Conservation (phyloP, 306 rosid genomes). For the Trifolium dubium region DNA sequence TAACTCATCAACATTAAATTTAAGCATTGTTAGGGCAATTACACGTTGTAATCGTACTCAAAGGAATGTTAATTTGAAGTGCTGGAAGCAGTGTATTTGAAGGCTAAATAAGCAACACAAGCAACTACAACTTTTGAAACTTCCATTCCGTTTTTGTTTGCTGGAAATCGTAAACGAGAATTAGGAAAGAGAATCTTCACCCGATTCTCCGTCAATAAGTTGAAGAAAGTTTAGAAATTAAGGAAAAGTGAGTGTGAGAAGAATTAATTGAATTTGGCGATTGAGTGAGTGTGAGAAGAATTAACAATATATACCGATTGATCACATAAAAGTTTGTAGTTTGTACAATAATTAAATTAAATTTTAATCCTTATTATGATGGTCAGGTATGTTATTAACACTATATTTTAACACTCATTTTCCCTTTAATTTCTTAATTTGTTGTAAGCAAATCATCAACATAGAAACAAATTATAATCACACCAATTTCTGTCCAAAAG, state of each 20-base stretch:
- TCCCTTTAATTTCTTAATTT: not conserved
- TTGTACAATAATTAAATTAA: too few species aligned
- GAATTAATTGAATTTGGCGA: too few species aligned
- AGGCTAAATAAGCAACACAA: slow-evolving; percentile 81
- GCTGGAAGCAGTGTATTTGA: slow-evolving; percentile 60
- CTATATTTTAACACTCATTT: too few species aligned
- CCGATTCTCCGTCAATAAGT: not conserved
- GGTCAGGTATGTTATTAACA: too few species aligned
- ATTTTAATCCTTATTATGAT: too few species aligned
- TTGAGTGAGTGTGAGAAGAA: too few species aligned
- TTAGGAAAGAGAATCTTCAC: slow-evolving; percentile 25
- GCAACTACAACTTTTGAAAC: slow-evolving; percentile 71
- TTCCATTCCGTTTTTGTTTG: slow-evolving; percentile 59
- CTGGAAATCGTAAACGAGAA: slow-evolving; percentile 22
- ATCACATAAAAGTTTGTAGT: too few species aligned
- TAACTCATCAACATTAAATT: not conserved
- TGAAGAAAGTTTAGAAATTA: not conserved
- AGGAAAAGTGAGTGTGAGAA: too few species aligned
- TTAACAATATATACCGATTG: too few species aligned
- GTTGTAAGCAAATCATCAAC: not conserved
- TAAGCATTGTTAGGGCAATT: not conserved
- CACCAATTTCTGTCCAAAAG: not conserved
- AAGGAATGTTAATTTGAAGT: too few species aligned
- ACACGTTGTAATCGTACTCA: slow-evolving; percentile 22
- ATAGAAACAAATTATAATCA: not conserved